Base-by-base conservation (phyloP, 75 land plant genomes). In the Pinus taeda region DNA sequence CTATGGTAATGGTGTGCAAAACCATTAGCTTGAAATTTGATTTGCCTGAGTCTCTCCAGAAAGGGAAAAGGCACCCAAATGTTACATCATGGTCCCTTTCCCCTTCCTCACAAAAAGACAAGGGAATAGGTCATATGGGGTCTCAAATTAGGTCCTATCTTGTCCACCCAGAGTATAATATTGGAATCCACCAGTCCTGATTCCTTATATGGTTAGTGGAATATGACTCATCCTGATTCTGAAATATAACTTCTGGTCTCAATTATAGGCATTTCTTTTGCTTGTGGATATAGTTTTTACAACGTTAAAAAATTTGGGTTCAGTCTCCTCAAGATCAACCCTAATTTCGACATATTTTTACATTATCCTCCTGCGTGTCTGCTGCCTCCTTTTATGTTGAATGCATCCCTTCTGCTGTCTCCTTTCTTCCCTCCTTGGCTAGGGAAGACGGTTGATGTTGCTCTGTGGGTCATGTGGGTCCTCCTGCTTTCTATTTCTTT, bases 331-430 rank as follows among this genome's bases (percentile, higher is more conserved):
- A 26, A 26, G 26, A 26, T 26, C 26, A 72, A 53, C 8, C 62
- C 62, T 60, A 60, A 60, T 9, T 60, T 60, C 62, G 4, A 18
- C n/a, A 4, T 20, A 1, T n/a, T 5, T 42, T 42, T 22, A 29
- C 73, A 24, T 42, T 71, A 71, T 73, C 58, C 58, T 29, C 26
- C 26, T 26, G 24, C 56, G 74, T 73, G 74, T 73, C 18, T 26
- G 24, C 74, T 73, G 74, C 29, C 71, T 20, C 71, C 71, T 69
- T 8, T 45, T 69, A 20, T n/a, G 71, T n/a, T 18, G 21, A 69
- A 69, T 21, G 69, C 39, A 17, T 13, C n/a, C 73, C n/a, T 49
- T 37, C 39, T 36, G 45, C 26, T 71, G 57, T 71, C 73, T 71
- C 73, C 73, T n/a, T 60, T 26, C 26, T 26, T 0, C 26, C 26